phyloP scores from a whole-genome alignment of 148 eudicot genomes.

The Diospyros lotus region DNA sequence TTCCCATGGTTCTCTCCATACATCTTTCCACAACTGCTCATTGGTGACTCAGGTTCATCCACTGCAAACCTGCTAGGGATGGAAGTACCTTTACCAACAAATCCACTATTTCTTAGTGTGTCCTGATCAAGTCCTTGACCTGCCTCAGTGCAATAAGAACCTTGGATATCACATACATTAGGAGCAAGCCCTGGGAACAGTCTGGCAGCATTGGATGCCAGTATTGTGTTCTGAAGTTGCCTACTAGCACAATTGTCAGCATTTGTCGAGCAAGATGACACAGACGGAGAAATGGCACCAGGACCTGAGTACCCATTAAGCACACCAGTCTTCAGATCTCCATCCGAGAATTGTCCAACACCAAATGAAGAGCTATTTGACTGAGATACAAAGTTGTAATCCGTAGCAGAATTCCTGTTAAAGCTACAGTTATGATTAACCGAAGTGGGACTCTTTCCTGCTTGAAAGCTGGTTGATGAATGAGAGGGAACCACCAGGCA shows the following conservation, averaged over 20 bases:
- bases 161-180: constrained; percentile 16
- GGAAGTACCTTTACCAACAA: constrained; percentile 31
- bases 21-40: constrained; percentile 19
- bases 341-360: constrained; percentile 17
- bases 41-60: constrained; percentile 31
- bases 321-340: constrained; percentile 16
- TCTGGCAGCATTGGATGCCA: constrained; percentile 12
- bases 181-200: constrained; percentile 19
- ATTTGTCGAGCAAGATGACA: constrained; percentile 26
- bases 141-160: constrained; percentile 22
- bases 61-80: constrained; percentile 46
- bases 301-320: constrained; percentile 21
- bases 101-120: constrained; percentile 25
- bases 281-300: constrained; percentile 23
- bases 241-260: constrained; percentile 17
- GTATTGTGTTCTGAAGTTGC: constrained; percentile 18
- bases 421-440: constrained; percentile 28
- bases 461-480: constrained; percentile 24
- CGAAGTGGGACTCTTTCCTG: constrained; percentile 25
- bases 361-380: constrained; percentile 29
- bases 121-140: constrained; percentile 31
- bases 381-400: constrained; percentile 25
- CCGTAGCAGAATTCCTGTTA: constrained; percentile 21
- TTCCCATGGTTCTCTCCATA: constrained; percentile 22
- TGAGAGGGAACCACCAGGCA: constrained; percentile 44